Evolutionary conservation across 78 protist genomes (phyloP), one percentile per base, ranked within the genome.

Genomic region (Tieghemostelium lacteum): DNA sequence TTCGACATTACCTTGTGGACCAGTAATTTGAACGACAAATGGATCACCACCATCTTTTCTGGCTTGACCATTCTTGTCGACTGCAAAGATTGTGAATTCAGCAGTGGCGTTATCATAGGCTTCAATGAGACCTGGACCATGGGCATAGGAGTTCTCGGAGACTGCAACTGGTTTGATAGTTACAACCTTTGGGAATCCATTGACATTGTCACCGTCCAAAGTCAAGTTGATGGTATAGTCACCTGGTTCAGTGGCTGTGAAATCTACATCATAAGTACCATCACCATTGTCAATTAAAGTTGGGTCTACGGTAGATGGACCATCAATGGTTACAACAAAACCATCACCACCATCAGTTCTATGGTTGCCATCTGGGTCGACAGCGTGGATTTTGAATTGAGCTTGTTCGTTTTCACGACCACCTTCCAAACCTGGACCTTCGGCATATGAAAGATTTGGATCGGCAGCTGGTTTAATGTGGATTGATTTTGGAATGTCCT

Each of bases 241-340:
- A n/a, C 94, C 93, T 52, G 66, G 54, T 61, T 37, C 95, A 50
- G 45, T 63, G 39, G 95, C 88, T 22, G 67, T 71, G 36, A 87
- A 93, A 37, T 73, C 87, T n/a, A 76, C 95, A 45, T 66, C 80
- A 70, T 93, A 85, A 26, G 95, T 93, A 55, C 95, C 95, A 60
- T 93, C 95, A 49, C 93, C 93, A 36, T 93, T 93, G 45, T 93
- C 95, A 24, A 93, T 92, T 57, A 87, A 26, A 34, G 34, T 42
- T 54, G 76, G 88, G 3, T 87, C 95, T 24, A 70, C 77, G 62
- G 80, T 75, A 16, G 87, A 67, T 75, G 92, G 88, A 36, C 87
- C 95, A 24, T 72, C 75, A 50, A 93, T 86, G 10, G 77, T 60
- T 34, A 86, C 88, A 58, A 57, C 89, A 29, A 86, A 73, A 31